phyloP scores from a whole-genome alignment of 129 eudicot species.

The Chrysanthemum seticuspe region DNA sequence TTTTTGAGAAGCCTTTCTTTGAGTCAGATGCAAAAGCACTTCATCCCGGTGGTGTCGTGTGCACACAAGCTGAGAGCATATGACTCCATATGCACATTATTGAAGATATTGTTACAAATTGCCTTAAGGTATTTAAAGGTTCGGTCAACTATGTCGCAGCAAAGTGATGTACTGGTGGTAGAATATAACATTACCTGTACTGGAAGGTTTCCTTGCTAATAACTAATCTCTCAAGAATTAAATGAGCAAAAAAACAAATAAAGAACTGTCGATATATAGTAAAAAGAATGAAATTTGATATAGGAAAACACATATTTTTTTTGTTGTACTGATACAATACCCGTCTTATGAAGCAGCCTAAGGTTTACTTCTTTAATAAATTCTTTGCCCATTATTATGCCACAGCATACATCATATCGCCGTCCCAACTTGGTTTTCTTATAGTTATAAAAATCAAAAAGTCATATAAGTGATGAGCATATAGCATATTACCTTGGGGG shows the following conservation, averaged over 20 bases:
- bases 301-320: too few relatives aligned
- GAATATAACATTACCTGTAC: too few relatives aligned
- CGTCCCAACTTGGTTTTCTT: constrained; percentile 46
- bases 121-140: constrained; percentile 85
- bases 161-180: too few relatives aligned
- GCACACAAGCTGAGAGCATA: constrained; percentile 93
- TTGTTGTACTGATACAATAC: too few relatives aligned
- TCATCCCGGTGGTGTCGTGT: constrained; percentile 93
- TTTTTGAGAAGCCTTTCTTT: constrained; percentile 90
- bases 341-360: too few relatives aligned
- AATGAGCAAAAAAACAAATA: not conserved
- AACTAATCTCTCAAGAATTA: not conserved
- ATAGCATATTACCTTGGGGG: constrained; percentile 17
- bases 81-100: constrained; percentile 98
- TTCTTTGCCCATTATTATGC: constrained; percentile 1
- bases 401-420: constrained; percentile 28
- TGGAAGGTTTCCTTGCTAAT: constrained; percentile 75
- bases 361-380: too few relatives aligned
- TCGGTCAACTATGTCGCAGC: constrained; percentile 93
- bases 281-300: too few relatives aligned
- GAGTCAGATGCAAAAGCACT: constrained; percentile 86
- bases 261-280: not conserved
- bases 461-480: constrained; percentile 32
- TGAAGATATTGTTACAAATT: constrained; percentile 83
- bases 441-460: constrained; percentile 27